Evolutionary conservation across 2,329 filamentous ascomycete genomes (phyloP).

Genomic region (Botrytis fragariae): DNA sequence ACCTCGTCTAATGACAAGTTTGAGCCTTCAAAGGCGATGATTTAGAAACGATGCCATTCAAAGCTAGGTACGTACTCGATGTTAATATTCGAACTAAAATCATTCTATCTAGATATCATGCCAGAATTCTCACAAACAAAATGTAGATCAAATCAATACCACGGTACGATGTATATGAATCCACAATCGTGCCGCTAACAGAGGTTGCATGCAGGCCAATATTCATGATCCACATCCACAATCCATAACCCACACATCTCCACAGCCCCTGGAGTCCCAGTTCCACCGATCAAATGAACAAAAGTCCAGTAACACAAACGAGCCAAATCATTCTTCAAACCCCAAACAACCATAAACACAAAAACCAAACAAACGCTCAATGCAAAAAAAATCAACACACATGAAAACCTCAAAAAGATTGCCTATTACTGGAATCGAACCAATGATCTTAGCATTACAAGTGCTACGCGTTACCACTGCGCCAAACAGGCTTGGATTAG

Average conservation of each 20-base stretch:
- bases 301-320: too few species aligned
- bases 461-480: slow-evolving; percentile 18
- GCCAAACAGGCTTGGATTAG: not conserved
- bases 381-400: not conserved
- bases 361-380: too few species aligned
- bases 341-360: not conserved
- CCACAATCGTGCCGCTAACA: not conserved
- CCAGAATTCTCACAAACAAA: not conserved
- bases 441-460: slow-evolving; percentile 19
- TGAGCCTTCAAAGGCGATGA: not conserved
- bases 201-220: not conserved
- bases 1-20: not conserved
- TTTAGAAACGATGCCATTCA: not conserved
- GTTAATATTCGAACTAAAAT: not conserved
- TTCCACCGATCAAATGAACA: not conserved
- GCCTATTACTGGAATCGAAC: slow-evolving; percentile 18
- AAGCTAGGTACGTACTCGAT: not conserved
- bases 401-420: not conserved
- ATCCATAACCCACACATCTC: not conserved
- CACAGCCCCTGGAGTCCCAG: not conserved
- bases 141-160: not conserved
- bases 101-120: not conserved
- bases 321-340: not conserved
- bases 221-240: not conserved
- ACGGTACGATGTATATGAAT: not conserved